Evolutionary conservation across 257 asterid species (phyloP).

Genomic region (Fraxinus quadrangulata): DNA sequence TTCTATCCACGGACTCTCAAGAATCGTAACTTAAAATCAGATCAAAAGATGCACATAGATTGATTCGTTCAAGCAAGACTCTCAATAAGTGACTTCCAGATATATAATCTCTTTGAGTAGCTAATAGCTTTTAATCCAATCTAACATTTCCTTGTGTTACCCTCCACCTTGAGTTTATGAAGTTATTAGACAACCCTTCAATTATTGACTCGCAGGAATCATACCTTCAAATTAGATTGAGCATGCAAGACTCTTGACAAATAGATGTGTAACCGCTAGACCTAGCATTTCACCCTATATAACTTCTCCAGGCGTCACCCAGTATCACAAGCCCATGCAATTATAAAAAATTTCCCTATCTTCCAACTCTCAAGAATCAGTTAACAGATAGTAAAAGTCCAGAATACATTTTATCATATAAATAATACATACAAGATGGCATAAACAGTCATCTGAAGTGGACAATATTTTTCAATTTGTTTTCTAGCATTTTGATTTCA

Average conservation of each 20-base stretch:
- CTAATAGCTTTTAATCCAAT: not conserved
- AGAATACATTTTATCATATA: slow-evolving; percentile 13
- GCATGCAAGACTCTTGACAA: not conserved
- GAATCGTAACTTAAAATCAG: no score
- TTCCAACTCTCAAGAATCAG: not conserved
- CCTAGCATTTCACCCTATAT: not conserved
- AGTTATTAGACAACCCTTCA: not conserved
- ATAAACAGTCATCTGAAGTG: slow-evolving; percentile 26
- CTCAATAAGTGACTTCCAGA: no score
- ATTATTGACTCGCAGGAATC: not conserved
- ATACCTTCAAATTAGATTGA: not conserved
- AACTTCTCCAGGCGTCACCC: not conserved
- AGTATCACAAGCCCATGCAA: not conserved
- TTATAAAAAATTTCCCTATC: not conserved
- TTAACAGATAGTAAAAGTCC: not conserved
- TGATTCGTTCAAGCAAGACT: no score
- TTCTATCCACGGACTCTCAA: no score
- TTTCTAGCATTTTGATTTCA: slow-evolving; percentile 19
- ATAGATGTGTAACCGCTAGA: not conserved
- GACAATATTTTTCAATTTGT: slow-evolving; percentile 17
- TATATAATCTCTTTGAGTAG: no score
- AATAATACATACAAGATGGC: slow-evolving; percentile 22
- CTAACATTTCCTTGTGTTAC: not conserved
- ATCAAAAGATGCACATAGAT: no score
- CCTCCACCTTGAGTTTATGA: not conserved